Percentiles rank a stretch among this genome's conserved stretches.
Conservation (phyloP, 371 early-diverging fungal species). For the Mortierella sp. region DNA sequence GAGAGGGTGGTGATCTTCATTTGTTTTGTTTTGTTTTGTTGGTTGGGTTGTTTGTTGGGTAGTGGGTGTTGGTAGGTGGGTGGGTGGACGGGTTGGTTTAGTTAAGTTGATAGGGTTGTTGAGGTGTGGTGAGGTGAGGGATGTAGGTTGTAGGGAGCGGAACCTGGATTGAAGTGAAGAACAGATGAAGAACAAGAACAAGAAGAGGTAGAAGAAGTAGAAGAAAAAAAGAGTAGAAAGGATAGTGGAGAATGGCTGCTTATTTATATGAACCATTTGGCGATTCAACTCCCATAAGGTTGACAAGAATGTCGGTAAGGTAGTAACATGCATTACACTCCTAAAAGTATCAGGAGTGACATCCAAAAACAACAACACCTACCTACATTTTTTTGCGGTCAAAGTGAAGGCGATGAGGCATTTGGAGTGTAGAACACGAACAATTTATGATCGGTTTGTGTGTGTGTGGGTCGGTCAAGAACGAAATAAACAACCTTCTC, state of each 20-base stretch:
- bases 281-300: no score
- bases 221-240: background rate
- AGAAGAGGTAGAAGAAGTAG: background rate
- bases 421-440: background rate
- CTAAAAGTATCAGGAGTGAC: no score
- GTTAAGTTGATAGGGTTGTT: background rate
- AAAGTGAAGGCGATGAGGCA: background rate
- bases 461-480: conserved; percentile 1
- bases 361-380: background rate
- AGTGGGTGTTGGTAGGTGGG: background rate
- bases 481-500: background rate
- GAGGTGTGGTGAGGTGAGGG: background rate
- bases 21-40: background rate
- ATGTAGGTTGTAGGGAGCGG: background rate
- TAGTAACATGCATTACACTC: no score
- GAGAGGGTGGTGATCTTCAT: conserved; percentile 46
- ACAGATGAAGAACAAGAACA: background rate
- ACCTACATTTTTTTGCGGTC: background rate
- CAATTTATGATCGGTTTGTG: background rate
- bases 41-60: background rate
- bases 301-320: background rate
- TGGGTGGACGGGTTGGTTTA: background rate
- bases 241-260: background rate
- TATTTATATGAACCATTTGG: background rate
- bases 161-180: background rate